These are phyloP conservation scores for Paraphaeosphaeria minitans DNA, from an alignment of 2,329 filamentous ascomycete genomes.

Conservation along the genomic window DNA sequence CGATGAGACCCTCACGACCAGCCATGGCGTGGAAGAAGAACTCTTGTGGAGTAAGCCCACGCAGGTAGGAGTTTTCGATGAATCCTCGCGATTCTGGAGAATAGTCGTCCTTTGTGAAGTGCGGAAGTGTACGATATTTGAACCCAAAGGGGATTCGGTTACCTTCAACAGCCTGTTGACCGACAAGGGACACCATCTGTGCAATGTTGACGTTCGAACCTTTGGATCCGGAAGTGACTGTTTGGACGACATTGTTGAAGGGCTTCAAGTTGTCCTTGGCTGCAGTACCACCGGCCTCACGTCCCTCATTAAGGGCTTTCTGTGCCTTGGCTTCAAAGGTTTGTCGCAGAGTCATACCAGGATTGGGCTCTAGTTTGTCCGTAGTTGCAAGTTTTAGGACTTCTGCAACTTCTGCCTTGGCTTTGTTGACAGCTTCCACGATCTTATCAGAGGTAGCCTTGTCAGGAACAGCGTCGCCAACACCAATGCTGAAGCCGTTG, in stretches of 20 bases:
- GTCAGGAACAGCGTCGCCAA: constrained; percentile 97
- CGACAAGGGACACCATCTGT: constrained; percentile 97
- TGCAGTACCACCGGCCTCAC: constrained; percentile 92
- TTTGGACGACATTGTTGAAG: constrained; percentile 93
- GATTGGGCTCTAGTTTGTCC: constrained; percentile 87
- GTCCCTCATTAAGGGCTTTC: constrained; percentile 89
- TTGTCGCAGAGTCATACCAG: constrained; percentile 97
- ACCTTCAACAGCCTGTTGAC: constrained; percentile 97
- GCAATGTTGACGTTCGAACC: constrained; percentile 99
- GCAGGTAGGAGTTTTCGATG: constrained; percentile 97
- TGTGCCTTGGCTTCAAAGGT: constrained; percentile 98
- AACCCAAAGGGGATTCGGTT: constrained; percentile 99
- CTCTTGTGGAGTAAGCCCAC: constrained; percentile 91
- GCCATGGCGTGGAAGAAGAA: constrained; percentile 99
- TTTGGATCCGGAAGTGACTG: constrained; percentile 96
- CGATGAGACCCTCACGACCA: constrained; percentile 98
- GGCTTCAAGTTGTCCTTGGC: constrained; percentile 94
- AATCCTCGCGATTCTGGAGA: constrained; percentile 96
- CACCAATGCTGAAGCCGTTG: constrained; percentile 96
- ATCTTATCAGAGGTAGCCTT: constrained; percentile 82
- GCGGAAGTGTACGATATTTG: constrained; percentile 94
- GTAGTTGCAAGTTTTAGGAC: constrained; percentile 80
- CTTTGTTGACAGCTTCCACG: constrained; percentile 76
- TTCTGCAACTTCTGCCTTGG: constrained; percentile 79
- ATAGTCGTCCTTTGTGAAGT: constrained; percentile 99